Percentiles rank a stretch among this genome's conserved stretches.
Conservation (phyloP, 805 yeast genomes). For the Cyberlindnera meyerae region DNA sequence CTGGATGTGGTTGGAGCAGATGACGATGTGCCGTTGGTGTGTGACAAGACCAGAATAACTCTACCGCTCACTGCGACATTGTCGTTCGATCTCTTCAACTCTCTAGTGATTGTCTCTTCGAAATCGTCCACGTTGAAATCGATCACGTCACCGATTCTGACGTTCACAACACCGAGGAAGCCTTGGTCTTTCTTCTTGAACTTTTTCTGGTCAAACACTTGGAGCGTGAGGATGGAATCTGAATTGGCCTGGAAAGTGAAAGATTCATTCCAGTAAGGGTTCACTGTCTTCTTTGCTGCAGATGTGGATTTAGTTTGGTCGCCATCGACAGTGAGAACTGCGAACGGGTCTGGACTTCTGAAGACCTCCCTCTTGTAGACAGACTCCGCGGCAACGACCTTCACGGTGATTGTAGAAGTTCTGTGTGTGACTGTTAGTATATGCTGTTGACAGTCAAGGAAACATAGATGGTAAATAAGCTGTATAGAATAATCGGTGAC, state of each 20-base stretch:
- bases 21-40: conserved; percentile 26
- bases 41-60: conserved; percentile 70
- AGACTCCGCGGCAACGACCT: conserved; percentile 93
- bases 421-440: conserved; percentile 16
- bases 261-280: conserved; percentile 97
- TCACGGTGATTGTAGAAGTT: conserved; percentile 36
- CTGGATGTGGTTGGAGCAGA: too few species aligned
- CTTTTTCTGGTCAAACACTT: conserved; percentile 94
- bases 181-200: conserved; percentile 99
- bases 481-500: too few species aligned
- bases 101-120: conserved; percentile 90
- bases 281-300: conserved; percentile 87
- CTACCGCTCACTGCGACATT: conserved; percentile 91
- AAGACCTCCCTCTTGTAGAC: conserved; percentile 92
- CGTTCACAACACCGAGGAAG: conserved; percentile 91
- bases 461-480: too few species aligned
- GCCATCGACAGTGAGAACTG: conserved; percentile 96
- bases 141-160: conserved; percentile 83
- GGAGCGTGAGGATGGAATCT: conserved; percentile 82
- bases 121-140: conserved; percentile 46
- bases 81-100: conserved; percentile 86
- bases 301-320: conserved; percentile 92
- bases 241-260: conserved; percentile 75
- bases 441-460: too few species aligned
- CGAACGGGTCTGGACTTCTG: conserved; percentile 96